Evolutionary conservation across 2,329 filamentous ascomycete genomes (phyloP), one percentile per base, ranked within the genome.

Genomic region (Thyridium curvatum): DNA sequence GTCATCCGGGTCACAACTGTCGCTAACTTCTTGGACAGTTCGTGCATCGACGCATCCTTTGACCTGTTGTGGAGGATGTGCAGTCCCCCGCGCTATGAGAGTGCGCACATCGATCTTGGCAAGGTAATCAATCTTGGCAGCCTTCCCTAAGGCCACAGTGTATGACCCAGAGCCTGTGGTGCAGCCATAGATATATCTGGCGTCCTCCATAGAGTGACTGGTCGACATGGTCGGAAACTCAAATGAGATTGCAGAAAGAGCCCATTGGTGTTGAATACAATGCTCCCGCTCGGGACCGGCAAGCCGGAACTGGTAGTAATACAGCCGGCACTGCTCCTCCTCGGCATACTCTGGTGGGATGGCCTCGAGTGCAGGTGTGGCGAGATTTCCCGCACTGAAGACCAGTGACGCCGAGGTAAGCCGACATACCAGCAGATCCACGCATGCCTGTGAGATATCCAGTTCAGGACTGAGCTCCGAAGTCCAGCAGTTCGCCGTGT

Each of bases 401-500:
- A 86, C 68, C 3, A 84, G 55, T 0, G 76, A 74, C 0, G 79
- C 77, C 3, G 79, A 82, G 2, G 79, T 86, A 32, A 85, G 62
- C 4, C 83, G 74, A 46, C 82, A 86, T 2, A 73, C 76, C 1
- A 86, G 64, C 51, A 86, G 71, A 49, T 81, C 79, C 4, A 86
- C 77, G 1, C 66, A 64, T 49, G 41, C 61, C 48, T 46, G 48
- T 8, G 32, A 34, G 15, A 21, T 50, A 15, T 54, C 46, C 2
- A 51, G 18, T 13, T 58, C 44, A 2, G 55, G 46, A 4, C 71
- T 68, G 38, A 85, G 79, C 6, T 6, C 21, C 6, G 21, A 26
- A 26, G 21, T 26, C 83, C 82, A 87, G 2, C 76, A 75, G 47
- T 84, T 86, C 1, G 79, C 82, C 0, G 81, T 84, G 49, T 86